Conservation (phyloP, 2,329 filamentous ascomycete genomes). For the Bipolaris sorokiniana region DNA sequence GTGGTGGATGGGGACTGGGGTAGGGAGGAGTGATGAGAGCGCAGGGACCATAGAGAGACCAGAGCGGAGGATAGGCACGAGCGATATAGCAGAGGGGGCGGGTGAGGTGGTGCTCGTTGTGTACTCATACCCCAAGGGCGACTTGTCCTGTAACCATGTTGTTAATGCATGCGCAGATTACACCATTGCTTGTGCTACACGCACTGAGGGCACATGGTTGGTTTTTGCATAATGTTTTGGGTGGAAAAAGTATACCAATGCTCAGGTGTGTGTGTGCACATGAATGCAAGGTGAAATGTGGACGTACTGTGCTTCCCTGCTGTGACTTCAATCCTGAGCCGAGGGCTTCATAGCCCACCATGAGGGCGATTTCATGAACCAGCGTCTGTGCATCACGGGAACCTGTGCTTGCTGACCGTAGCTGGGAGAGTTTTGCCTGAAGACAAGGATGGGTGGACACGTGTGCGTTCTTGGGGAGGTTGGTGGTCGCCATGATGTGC, state of each 20-base stretch:
- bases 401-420: slow-evolving; percentile 74
- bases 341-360: slow-evolving; percentile 83
- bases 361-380: slow-evolving; percentile 83
- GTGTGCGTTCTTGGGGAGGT: slow-evolving; percentile 66
- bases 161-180: slow-evolving; percentile 6
- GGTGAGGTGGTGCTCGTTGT: slow-evolving; percentile 68
- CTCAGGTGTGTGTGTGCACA: neutral
- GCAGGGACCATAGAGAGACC: slow-evolving; percentile 91
- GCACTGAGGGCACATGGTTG: neutral
- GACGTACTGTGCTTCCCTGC: slow-evolving; percentile 68
- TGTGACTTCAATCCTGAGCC: slow-evolving; percentile 64
- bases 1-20: slow-evolving; percentile 83
- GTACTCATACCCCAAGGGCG: slow-evolving; percentile 80
- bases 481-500: slow-evolving; percentile 45
- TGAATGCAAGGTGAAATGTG: neutral
- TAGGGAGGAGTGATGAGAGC: slow-evolving; percentile 80
- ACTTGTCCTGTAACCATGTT: slow-evolving; percentile 66
- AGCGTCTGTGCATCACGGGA: slow-evolving; percentile 79
- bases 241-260: neutral
- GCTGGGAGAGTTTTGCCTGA: slow-evolving; percentile 84
- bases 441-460: slow-evolving; percentile 87
- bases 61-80: slow-evolving; percentile 91
- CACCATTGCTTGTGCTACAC: neutral
- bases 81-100: slow-evolving; percentile 70
- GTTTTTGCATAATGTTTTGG: neutral